phyloP scores from a whole-genome alignment of 2,329 filamentous ascomycete genomes.

The Phaeoacremonium minimum region DNA sequence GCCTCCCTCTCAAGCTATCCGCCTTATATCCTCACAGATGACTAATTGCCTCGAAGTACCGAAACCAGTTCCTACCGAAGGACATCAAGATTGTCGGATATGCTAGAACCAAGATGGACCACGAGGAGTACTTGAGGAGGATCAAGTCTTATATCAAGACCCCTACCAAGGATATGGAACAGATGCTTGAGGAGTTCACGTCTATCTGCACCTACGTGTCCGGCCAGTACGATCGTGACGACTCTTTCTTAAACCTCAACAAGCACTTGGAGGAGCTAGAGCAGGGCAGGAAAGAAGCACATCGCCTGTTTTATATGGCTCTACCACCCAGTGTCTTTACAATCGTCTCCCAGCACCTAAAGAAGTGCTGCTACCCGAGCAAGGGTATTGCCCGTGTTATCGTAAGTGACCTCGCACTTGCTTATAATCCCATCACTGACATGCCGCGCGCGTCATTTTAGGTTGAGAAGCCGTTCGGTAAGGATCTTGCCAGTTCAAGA shows the following conservation, averaged over 20 bases:
- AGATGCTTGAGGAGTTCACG: slow-evolving; percentile 89
- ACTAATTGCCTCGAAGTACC: slow-evolving; percentile 61
- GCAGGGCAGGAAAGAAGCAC: slow-evolving; percentile 73
- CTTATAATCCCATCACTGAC: slow-evolving; percentile 2
- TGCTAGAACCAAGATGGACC: slow-evolving; percentile 99
- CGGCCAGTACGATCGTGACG: slow-evolving; percentile 97
- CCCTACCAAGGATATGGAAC: slow-evolving; percentile 93
- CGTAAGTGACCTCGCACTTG: slow-evolving; percentile 46
- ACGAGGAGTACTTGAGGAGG: slow-evolving; percentile 87
- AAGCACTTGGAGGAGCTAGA: slow-evolving; percentile 84
- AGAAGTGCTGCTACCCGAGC: slow-evolving; percentile 92
- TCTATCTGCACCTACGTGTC: slow-evolving; percentile 86
- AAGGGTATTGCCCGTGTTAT: slow-evolving; percentile 91
- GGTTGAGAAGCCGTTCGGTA: slow-evolving; percentile 99
- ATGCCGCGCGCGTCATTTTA: slow-evolving; percentile 31
- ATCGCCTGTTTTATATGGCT: slow-evolving; percentile 99
- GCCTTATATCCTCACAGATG: slow-evolving; percentile 3
- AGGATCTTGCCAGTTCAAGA: slow-evolving; percentile 89
- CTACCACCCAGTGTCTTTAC: slow-evolving; percentile 97
- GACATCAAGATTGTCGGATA: slow-evolving; percentile 97
- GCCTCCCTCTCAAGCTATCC: slow-evolving; percentile 9
- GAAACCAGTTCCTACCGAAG: slow-evolving; percentile 97
- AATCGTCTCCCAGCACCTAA: slow-evolving; percentile 93
- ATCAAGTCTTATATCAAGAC: slow-evolving; percentile 99
- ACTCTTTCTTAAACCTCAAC: slow-evolving; percentile 82